Conservation (phyloP, 768 basidiomycete genomes). For the Suillus clintonianus region DNA sequence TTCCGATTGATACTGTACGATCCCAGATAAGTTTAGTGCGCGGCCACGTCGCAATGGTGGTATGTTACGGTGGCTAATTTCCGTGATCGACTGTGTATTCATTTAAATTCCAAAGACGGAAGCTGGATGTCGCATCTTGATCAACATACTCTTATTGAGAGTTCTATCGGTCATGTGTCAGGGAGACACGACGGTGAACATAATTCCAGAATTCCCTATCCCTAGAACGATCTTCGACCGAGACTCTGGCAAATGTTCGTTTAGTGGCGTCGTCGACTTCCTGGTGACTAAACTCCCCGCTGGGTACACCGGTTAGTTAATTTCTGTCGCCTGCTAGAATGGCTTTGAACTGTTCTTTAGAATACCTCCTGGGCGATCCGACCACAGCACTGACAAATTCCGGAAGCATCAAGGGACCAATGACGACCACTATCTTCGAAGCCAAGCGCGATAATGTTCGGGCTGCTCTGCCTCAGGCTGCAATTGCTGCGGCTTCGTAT, state of each 20-base stretch:
- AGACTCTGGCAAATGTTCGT: slow-evolving; percentile 15
- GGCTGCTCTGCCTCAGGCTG: slow-evolving; percentile 13
- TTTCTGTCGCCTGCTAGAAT: background rate
- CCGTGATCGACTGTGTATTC: background rate
- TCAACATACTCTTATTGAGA: background rate
- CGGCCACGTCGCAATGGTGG: background rate
- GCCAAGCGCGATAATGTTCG: slow-evolving; percentile 18
- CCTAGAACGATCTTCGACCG: slow-evolving; percentile 14
- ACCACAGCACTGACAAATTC: background rate
- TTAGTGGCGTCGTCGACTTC: slow-evolving; percentile 14
- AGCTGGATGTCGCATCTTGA: background rate
- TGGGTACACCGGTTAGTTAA: slow-evolving; percentile 9
- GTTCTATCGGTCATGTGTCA: slow-evolving; percentile 14
- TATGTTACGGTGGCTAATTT: background rate
- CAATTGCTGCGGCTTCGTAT: slow-evolving; percentile 14
- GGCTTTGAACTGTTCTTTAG: slow-evolving; percentile 7
- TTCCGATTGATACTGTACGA: background rate
- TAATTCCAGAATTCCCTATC: slow-evolving; percentile 24
- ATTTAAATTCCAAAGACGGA: background rate
- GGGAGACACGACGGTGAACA: slow-evolving; percentile 15
- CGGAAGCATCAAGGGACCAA: background rate
- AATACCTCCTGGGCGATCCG: slow-evolving; percentile 13
- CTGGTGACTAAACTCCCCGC: slow-evolving; percentile 11
- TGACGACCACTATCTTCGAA: slow-evolving; percentile 18
- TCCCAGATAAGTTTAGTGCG: background rate